These are phyloP conservation scores for Cystofilobasidium capitatum DNA, from an alignment of 768 basidiomycete species.

Conservation along the genomic window DNA sequence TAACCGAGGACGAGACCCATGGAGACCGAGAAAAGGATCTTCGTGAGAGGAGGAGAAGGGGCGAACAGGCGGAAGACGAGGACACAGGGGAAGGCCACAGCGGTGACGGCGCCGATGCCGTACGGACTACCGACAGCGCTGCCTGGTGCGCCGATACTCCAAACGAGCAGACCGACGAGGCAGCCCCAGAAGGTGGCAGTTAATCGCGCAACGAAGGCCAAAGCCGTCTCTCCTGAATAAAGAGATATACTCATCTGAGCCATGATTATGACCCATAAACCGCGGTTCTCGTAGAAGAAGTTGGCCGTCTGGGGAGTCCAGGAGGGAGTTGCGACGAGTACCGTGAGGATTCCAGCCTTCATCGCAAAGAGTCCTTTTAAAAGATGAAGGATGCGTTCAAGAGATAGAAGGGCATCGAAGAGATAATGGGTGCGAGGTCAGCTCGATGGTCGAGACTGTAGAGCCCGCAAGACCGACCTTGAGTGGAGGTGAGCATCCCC, in stretches of 20 bases:
- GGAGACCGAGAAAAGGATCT: conserved; percentile 41
- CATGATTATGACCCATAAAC: conserved; percentile 57
- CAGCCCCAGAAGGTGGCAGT: conserved; percentile 59
- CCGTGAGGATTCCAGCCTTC: conserved; percentile 59
- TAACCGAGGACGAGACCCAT: conserved; percentile 50
- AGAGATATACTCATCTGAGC: conserved; percentile 61
- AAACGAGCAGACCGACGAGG: conserved; percentile 54
- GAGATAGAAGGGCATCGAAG: too few relatives aligned
- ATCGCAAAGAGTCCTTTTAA: conserved; percentile 50
- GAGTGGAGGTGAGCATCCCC: conserved; percentile 11
- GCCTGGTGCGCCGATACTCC: conserved; percentile 55
- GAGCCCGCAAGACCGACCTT: conserved; percentile 10
- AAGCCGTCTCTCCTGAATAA: conserved; percentile 66
- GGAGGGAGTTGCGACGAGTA: conserved; percentile 17
- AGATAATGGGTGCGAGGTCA: neutral
- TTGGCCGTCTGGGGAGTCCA: conserved; percentile 27
- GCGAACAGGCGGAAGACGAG: conserved; percentile 63
- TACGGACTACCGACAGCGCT: conserved; percentile 53
- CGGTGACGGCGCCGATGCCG: conserved; percentile 57
- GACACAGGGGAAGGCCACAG: conserved; percentile 62
- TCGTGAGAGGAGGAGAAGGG: conserved; percentile 63
- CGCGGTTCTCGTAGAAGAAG: conserved; percentile 47
- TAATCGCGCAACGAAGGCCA: conserved; percentile 55
- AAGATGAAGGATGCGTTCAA: too few relatives aligned
- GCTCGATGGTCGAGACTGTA: too few relatives aligned